Percentiles rank a stretch among this genome's conserved stretches.
Evolutionary conservation across 768 basidiomycete genomes (phyloP).

Genomic region (Glaciozyma antarctica): DNA sequence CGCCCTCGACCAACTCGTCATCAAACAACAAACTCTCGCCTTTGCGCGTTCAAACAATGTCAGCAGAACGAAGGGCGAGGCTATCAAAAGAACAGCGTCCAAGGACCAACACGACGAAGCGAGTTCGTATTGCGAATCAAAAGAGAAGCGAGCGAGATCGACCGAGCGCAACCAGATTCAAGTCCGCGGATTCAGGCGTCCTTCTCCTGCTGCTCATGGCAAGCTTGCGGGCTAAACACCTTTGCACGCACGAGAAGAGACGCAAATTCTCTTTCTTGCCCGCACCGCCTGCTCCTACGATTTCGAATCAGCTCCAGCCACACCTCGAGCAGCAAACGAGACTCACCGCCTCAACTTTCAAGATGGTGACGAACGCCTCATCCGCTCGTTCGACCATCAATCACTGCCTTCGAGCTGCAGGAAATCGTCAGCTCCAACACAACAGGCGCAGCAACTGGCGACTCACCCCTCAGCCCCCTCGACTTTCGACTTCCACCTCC

Average conservation of each 20-base stretch:
- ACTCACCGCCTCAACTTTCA: neutral
- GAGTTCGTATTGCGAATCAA: too few species aligned
- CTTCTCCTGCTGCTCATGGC: neutral
- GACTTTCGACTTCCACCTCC: neutral
- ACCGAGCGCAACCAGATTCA: conserved; percentile 7
- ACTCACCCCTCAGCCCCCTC: neutral
- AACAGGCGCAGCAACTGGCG: neutral
- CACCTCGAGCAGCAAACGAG: too few species aligned
- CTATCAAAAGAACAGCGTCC: too few species aligned
- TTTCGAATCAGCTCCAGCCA: neutral
- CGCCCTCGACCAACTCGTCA: too few species aligned
- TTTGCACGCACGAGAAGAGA: too few species aligned
- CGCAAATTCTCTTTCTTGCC: neutral
- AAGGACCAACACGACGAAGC: too few species aligned
- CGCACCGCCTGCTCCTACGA: neutral
- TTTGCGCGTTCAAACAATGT: too few species aligned
- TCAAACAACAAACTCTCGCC: too few species aligned
- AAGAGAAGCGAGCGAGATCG: too few species aligned
- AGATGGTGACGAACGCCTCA: neutral
- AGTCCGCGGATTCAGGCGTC: neutral
- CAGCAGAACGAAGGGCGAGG: too few species aligned
- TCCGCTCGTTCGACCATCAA: neutral
- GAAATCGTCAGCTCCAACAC: neutral
- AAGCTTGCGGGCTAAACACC: neutral
- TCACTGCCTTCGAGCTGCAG: neutral